These are phyloP conservation scores for Taphrina betulina DNA, from an alignment of 1,139 yeast genomes.

Conservation along the genomic window DNA sequence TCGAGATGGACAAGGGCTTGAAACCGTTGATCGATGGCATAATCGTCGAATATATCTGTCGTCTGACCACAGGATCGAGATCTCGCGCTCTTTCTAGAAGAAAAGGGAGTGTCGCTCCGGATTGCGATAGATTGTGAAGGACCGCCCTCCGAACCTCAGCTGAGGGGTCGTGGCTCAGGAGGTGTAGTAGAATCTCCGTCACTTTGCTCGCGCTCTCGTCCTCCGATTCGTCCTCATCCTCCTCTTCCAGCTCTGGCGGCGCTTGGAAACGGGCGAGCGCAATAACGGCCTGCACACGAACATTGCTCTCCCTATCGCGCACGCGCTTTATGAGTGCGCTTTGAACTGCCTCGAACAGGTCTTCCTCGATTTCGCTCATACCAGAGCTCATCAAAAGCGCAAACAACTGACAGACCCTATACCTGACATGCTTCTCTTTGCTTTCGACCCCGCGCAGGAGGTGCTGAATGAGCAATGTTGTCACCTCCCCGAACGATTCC, in stretches of 20 bases:
- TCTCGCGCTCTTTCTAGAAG: constrained; percentile 83
- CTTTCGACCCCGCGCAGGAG: constrained; percentile 75
- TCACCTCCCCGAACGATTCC: constrained; percentile 47
- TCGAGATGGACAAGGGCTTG: constrained; percentile 56
- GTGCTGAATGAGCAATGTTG: constrained; percentile 63
- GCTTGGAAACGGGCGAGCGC: constrained; percentile 79
- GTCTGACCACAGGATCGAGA: constrained; percentile 65
- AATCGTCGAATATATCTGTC: constrained; percentile 67
- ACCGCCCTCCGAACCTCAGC: constrained; percentile 91
- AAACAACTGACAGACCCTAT: constrained; percentile 73
- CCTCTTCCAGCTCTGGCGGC: constrained; percentile 49
- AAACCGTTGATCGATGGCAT: constrained; percentile 70
- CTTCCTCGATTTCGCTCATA: constrained; percentile 76
- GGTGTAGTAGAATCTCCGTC: constrained; percentile 52
- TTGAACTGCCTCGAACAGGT: constrained; percentile 62
- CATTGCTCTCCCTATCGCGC: constrained; percentile 73
- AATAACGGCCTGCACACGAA: constrained; percentile 78
- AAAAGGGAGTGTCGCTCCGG: constrained; percentile 55
- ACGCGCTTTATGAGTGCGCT: constrained; percentile 63
- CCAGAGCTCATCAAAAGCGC: constrained; percentile 66
- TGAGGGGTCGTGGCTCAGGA: constrained; percentile 73
- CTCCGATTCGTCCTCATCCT: constrained; percentile 44
- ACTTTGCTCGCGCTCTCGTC: constrained; percentile 46
- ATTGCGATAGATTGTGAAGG: constrained; percentile 63
- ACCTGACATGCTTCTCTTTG: constrained; percentile 72